A percentile compares a stretch with the other conserved stretches of the same genome.
phyloP scores from a whole-genome alignment of 805 yeast species.

The Candida manassasensis region DNA sequence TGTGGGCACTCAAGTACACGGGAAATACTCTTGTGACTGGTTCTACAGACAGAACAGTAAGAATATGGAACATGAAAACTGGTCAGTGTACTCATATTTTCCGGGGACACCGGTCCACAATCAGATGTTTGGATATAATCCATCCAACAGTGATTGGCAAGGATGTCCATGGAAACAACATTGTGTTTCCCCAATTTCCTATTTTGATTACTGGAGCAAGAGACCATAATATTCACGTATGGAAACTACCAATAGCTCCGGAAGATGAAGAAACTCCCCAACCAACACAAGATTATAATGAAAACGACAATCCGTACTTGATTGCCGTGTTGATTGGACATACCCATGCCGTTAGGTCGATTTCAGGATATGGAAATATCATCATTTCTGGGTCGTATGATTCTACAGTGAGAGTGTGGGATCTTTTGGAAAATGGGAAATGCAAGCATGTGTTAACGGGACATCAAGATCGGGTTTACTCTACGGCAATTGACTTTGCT shows the following conservation, averaged over 20 bases:
- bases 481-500: constrained; percentile 76
- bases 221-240: constrained; percentile 41
- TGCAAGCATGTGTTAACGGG: constrained; percentile 75
- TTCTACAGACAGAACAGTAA: constrained; percentile 87
- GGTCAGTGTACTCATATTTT: constrained; percentile 89
- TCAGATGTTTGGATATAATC: constrained; percentile 81
- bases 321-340: constrained; percentile 60
- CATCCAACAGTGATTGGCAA: constrained; percentile 63
- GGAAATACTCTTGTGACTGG: constrained; percentile 87
- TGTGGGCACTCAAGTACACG: constrained; percentile 91
- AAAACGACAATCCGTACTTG: constrained; percentile 54
- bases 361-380: constrained; percentile 78
- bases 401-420: constrained; percentile 89
- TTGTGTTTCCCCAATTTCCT: constrained; percentile 58
- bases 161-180: constrained; percentile 53
- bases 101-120: constrained; percentile 89
- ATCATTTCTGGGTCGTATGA: constrained; percentile 91
- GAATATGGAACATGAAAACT: constrained; percentile 86
- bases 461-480: constrained; percentile 82
- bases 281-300: constrained; percentile 32
- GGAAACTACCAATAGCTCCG: constrained; percentile 52
- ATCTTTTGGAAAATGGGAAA: constrained; percentile 58
- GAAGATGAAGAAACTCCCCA: constrained; percentile 24
- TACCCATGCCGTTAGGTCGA: constrained; percentile 61
- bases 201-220: constrained; percentile 52